Base-by-base conservation (phyloP, 371 early-diverging fungal genomes). In the Mucor irregularis region DNA sequence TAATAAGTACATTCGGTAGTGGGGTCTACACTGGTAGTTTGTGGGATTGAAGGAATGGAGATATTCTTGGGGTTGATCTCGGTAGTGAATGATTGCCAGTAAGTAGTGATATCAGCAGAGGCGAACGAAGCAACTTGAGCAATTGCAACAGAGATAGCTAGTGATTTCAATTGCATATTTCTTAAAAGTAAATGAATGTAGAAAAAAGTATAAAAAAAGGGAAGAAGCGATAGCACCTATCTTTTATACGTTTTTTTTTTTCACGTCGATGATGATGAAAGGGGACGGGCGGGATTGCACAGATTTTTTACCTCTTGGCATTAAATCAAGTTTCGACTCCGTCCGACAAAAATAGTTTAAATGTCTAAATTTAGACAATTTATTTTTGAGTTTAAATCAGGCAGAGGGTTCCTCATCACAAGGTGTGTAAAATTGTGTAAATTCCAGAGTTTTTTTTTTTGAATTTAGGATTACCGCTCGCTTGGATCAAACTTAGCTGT, bases 121-220 rank as follows among this genome's bases (percentile, higher is more conserved):
- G 50, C 62, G 24, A 64, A 17, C n/a, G 60, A 30, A 5, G 46
- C 33, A 13, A 44, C 26, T 26, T 53, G 47, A 26, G 61, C 57
- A 26, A 58, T 55, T 9, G 64, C 64, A 46, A 58, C 30, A 17
- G 70, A 66, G 21, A 59, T 49, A 33, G 67, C 61, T 37, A 73
- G 43, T 17, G 53, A 52, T 39, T 64, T 69, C 30, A 64, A 22
- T 45, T 69, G 50, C 73, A 73, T 73, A 25, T 40, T 34, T 39
- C 30, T 25, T 49, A 25, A 16, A 50, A 45, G 45, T n/a, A 24
- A 51, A 51, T 49, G 50, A 51, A 24, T 49, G n/a, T n/a, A n/a
- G n/a, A n/a, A n/a, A 37, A 44, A 49, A 47, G 1, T 24, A 50
- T 24, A 37, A 38, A 49, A 44, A 28, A 22, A 43, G 13, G 1